Conservation (phyloP, 345 rosid species). For the Brassica cretica region DNA sequence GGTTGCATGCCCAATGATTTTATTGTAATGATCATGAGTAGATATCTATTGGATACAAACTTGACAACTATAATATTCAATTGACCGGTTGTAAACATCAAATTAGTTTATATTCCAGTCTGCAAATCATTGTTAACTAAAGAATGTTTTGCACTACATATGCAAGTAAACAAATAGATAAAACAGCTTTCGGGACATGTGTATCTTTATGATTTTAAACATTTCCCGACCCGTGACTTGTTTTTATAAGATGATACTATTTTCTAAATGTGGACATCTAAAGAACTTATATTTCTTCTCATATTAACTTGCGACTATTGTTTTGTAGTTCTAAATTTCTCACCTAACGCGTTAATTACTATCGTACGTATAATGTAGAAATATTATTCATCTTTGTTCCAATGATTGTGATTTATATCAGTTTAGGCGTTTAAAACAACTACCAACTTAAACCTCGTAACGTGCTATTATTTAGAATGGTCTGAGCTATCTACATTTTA, state of each 20-base stretch:
- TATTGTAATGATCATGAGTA: neutral
- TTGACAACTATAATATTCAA: neutral
- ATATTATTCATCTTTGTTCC: neutral
- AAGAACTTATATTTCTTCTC: neutral
- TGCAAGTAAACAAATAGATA: neutral
- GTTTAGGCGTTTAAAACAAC: neutral
- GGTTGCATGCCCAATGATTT: neutral
- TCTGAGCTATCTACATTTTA: neutral
- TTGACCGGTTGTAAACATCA: neutral
- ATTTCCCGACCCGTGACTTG: neutral
- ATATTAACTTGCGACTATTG: neutral
- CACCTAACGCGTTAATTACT: neutral
- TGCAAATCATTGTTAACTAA: neutral
- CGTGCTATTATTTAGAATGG: neutral
- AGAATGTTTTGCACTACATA: neutral
- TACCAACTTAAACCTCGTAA: slow-evolving; percentile 3
- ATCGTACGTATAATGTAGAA: neutral
- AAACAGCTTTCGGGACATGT: neutral
- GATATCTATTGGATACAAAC: slow-evolving; percentile 2
- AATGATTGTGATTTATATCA: neutral
- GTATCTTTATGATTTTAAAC: slow-evolving; percentile 1
- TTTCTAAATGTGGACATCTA: neutral
- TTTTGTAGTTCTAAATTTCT: neutral
- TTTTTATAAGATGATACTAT: neutral
- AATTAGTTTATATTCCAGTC: neutral